Base-by-base conservation (phyloP, 306 rosid species). In the Elaeagnus macrophylla region DNA sequence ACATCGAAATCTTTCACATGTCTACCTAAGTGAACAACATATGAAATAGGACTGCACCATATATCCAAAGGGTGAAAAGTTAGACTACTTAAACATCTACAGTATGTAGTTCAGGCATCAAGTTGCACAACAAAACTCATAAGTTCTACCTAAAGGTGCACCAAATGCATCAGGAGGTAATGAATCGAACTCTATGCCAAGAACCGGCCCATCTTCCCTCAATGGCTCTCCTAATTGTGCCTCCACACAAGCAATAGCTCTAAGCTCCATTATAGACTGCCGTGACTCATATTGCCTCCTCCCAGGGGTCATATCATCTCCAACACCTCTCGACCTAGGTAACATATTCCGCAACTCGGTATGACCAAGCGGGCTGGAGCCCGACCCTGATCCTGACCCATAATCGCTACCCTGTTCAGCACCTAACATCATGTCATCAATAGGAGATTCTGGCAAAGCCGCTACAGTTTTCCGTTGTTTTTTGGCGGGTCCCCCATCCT, bases 91-190 rank as follows among this genome's bases (percentile, higher is more conserved):
- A 25, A 25, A 25, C 32, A 25, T 25, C 32, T 25, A 25, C 2
- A 25, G 32, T 25, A 25, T 5, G 32, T 25, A 25, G 32, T 25
- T 37, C 45, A 39, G 12, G 41, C 47, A 56, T n/a, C 19, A 57
- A 54, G 58, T 36, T 47, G 54, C 52, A 56, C 15, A 16, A 37
- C 51, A 25, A 35, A 52, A 15, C 44, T 56, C 49, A 58, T 10
- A 8, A 62, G 65, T 51, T 57, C 63, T 76, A 87, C 99, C 95
- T 72, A 93, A 40, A 20, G 93, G 95, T 60, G 95, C 94, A 41
- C 99, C 96, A 5, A 93, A 93, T 10, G 99, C 99, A 82, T 88
- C 99, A 0, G 99, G 99, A 2, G 99, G 96, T 76, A 93, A 70
- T 3, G 82, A 72, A 77, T 93, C 99, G 65, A 93, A 93, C 78